Evolutionary conservation across 2,329 filamentous ascomycete species (phyloP), one percentile per base, ranked within the genome.

Genomic region (Lecanicillium sp.): DNA sequence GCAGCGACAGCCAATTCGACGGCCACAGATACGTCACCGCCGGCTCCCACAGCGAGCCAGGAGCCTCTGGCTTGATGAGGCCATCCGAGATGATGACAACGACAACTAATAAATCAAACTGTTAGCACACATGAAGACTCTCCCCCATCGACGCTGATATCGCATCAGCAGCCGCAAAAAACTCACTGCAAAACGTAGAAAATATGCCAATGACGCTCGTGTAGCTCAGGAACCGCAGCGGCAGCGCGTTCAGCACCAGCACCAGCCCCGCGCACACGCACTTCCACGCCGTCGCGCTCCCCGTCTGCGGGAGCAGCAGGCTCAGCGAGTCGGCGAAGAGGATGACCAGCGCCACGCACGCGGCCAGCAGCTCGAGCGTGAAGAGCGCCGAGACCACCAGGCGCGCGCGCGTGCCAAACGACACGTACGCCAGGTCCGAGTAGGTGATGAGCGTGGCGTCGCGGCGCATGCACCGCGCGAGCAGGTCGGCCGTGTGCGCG

Each of bases 181-280:
- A 84, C 86, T 73, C 71, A 91, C 87, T 96, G 59, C 83, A 83
- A 55, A 95, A 84, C 56, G 88, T 95, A 49, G 81, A 90, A 56
- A 96, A 72, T 44, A 98, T 95, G n/a, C 91, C 91, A 52, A 97
- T 71, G 49, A 97, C 83, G 62, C 89, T 95, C 21, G 89, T 95
- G 60, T 95, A 89, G 57, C 89, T 95, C 52, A 98, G 70, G 48
- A 90, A 72, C 27, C 88, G 81, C 51, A 97, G 69, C 1, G 93
- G 91, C 27, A 94, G 69, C 62, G 95, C 94, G 60, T 86, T 89
- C 44, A 97, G 73, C 11, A 90, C 87, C 50, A 94, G 72, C 55
- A 97, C 72, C 47, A 95, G 71, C 15, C 88, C 51, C 14, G 87
- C 84, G 63, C 90, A 94, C 24, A 95, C 66, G 26, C 91, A 72